Base-by-base conservation (phyloP, 139 green algal genomes). In the Chlorella sp. region DNA sequence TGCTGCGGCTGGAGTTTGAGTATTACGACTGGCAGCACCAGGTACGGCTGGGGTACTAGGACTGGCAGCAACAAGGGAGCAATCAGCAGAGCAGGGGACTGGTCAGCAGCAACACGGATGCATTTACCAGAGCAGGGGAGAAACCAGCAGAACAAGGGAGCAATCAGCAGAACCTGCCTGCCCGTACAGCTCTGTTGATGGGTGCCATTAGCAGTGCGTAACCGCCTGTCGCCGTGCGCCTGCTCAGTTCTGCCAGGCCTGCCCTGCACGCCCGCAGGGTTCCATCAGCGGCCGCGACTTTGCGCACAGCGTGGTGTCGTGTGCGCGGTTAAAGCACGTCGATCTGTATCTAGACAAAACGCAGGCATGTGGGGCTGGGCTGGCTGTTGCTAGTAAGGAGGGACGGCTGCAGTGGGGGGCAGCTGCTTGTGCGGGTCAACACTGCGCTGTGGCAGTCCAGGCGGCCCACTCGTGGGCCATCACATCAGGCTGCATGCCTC, bases 1-100 rank as follows among this genome's bases (percentile, higher is more conserved):
- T 96, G 36, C 43, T 93, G 28, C 83, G 88, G 6, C 88, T 97
- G 65, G 94, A 97, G 87, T 97, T 96, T 74, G 38, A 75, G 26
- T 90, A 96, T 84, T 97, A 97, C 74, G 91, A 93, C 54, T 86
- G 70, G 43, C 60, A 68, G 28, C 65, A 73, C 20, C 74, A 81
- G 79, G 89, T 90, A 19, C 26, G 51, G 20, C 28, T 30, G 1
- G n/a, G n/a, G n/a, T n/a, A n/a, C n/a, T n/a, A n/a, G n/a, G n/a
- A n/a, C n/a, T n/a, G n/a, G n/a, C n/a, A n/a, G n/a, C n/a, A n/a
- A n/a, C n/a, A n/a, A n/a, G n/a, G n/a, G n/a, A n/a, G n/a, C n/a
- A n/a, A n/a, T n/a, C n/a, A n/a, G n/a, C n/a, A n/a, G n/a, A n/a
- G n/a, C n/a, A n/a, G n/a, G n/a, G n/a, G n/a, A n/a, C n/a, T n/a